Percentiles rank a stretch among this genome's conserved stretches.
Evolutionary conservation across 2,329 filamentous ascomycete genomes (phyloP).

Genomic region (Aspergillus sp.): DNA sequence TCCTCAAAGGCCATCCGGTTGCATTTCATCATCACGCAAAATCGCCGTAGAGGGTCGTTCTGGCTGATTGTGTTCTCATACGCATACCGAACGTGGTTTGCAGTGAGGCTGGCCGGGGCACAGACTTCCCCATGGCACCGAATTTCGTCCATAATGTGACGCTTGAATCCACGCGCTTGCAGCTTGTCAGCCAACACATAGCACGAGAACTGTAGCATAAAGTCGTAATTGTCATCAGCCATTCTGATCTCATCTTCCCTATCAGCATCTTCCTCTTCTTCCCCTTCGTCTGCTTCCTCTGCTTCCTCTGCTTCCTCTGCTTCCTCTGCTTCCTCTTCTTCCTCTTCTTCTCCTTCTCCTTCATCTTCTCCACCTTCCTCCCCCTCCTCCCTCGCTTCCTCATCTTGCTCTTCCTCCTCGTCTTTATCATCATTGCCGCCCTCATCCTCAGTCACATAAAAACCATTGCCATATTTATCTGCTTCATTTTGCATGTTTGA

Average conservation of each 20-base stretch:
- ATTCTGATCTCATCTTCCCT: neutral
- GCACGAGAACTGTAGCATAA: neutral
- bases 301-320: too few relatives aligned
- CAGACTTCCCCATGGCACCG: constrained; percentile 2
- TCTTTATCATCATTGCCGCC: too few relatives aligned
- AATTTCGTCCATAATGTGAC: constrained; percentile 2
- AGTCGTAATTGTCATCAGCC: constrained; percentile 1
- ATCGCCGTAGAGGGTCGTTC: neutral
- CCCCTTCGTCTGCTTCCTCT: too few relatives aligned
- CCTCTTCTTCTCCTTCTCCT: too few relatives aligned
- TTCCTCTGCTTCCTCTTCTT: too few relatives aligned
- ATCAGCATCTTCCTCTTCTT: too few relatives aligned
- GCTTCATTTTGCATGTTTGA: too few relatives aligned
- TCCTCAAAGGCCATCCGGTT: neutral
- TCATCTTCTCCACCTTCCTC: too few relatives aligned
- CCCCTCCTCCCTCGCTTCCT: too few relatives aligned
- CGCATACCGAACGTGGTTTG: neutral
- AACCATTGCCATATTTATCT: too few relatives aligned
- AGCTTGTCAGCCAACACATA: constrained; percentile 5
- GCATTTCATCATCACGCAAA: neutral
- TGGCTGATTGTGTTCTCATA: neutral
- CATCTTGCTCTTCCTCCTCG: neutral
- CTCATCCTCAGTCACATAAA: too few relatives aligned
- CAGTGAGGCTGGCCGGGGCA: neutral
- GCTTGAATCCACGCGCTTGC: constrained; percentile 1